A percentile compares a stretch with the other conserved stretches of the same genome.
Evolutionary conservation across 2,329 filamentous ascomycete genomes (phyloP).

Genomic region (Verticillium albo-atrum): DNA sequence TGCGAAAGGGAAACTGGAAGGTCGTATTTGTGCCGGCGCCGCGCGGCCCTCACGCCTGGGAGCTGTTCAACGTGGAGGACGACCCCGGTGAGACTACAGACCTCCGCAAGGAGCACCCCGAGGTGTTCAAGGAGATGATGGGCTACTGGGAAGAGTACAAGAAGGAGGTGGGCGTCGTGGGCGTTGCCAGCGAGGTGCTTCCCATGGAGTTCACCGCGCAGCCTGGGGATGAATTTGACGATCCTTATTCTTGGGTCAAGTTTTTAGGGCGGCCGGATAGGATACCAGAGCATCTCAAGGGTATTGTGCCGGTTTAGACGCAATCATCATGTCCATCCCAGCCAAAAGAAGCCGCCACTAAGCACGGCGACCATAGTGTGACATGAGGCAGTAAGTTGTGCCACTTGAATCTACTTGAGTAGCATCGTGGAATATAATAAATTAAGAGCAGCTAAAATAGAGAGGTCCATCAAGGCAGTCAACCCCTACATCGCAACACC

Average conservation of each 20-base stretch:
- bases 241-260: constrained; percentile 10
- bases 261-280: constrained; percentile 4
- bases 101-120: constrained; percentile 16
- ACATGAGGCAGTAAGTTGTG: no score
- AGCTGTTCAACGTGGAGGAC: constrained; percentile 24
- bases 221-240: constrained; percentile 7
- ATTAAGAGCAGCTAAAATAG: no score
- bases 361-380: no score
- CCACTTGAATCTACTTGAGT: no score
- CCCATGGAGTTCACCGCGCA: neutral
- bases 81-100: constrained; percentile 28
- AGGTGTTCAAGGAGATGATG: constrained; percentile 21
- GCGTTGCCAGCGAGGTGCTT: constrained; percentile 2
- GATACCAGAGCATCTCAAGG: neutral
- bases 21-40: constrained; percentile 22
- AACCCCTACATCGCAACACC: no score
- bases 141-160: constrained; percentile 28
- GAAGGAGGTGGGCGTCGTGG: constrained; percentile 13
- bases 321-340: no score
- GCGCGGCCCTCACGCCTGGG: constrained; percentile 23
- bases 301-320: neutral
- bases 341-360: no score
- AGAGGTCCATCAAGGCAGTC: no score
- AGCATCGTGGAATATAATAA: no score
- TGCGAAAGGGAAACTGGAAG: constrained; percentile 29